A percentile compares a stretch with the other conserved stretches of the same genome.
These are phyloP conservation scores for Chlorella sorokiniana DNA, from an alignment of 139 green algal species.

Conservation along the genomic window DNA sequence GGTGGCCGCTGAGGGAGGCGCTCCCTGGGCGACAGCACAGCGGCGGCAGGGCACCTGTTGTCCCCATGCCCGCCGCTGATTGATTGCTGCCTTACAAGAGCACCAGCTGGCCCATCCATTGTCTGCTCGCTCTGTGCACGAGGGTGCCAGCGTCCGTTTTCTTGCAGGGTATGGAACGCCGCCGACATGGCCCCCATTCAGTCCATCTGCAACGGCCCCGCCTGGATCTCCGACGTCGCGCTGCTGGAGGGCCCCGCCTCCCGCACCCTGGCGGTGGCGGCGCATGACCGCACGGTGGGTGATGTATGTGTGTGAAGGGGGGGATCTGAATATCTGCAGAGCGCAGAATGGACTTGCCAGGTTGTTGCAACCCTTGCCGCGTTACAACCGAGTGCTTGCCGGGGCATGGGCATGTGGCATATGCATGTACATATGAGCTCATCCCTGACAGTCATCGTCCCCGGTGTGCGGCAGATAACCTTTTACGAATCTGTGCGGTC, in stretches of 20 bases:
- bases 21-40: neutral
- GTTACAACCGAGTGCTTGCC: too few species aligned
- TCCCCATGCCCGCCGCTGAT: too few species aligned
- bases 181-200: conserved; percentile 66
- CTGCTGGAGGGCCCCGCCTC: conserved; percentile 52
- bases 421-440: too few species aligned
- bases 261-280: conserved; percentile 69
- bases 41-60: too few species aligned
- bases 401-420: too few species aligned
- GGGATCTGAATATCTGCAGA: neutral
- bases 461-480: conserved; percentile 51
- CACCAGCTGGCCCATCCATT: too few species aligned
- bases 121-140: neutral
- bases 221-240: conserved; percentile 74
- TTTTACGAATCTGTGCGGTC: conserved; percentile 79
- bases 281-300: conserved; percentile 65
- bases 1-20: neutral
- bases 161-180: conserved; percentile 69
- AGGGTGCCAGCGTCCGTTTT: neutral
- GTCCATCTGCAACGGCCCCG: conserved; percentile 62
- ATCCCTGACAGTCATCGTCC: too few species aligned
- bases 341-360: neutral
- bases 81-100: neutral
- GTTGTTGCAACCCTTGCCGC: too few species aligned
- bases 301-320: neutral